A percentile compares a stretch with the other conserved stretches of the same genome.
Evolutionary conservation across 306 rosid species (phyloP).

Genomic region (Prunus kanzakura): DNA sequence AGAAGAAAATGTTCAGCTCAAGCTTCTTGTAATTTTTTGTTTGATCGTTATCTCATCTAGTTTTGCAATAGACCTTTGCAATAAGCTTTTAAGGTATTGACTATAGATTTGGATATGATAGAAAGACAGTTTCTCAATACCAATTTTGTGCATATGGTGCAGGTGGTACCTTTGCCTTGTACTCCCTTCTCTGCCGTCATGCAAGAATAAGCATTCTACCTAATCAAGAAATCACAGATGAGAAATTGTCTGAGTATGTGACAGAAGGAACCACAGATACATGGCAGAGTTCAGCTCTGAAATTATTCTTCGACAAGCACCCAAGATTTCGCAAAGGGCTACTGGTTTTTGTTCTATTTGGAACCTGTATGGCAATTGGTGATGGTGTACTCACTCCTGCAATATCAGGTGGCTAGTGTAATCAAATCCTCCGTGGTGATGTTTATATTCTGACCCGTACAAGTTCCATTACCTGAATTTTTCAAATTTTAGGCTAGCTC

Average conservation of each 20-base stretch:
- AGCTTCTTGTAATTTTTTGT: neutral
- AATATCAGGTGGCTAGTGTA: slow-evolving; percentile 63
- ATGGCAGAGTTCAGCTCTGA: slow-evolving; percentile 43
- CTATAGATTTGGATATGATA: neutral
- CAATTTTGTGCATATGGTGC: slow-evolving; percentile 30
- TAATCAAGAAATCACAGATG: slow-evolving; percentile 59
- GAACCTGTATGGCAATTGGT: slow-evolving; percentile 74
- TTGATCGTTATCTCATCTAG: neutral
- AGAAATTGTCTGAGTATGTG: slow-evolving; percentile 43
- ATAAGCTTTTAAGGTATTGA: slow-evolving; percentile 8
- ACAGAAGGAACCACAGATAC: slow-evolving; percentile 41
- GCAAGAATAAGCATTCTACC: slow-evolving; percentile 57
- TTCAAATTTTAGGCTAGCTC: slow-evolving; percentile 6
- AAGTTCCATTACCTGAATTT: slow-evolving; percentile 29
- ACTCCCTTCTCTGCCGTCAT: slow-evolving; percentile 72
- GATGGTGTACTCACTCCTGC: slow-evolving; percentile 85
- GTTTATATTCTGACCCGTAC: slow-evolving; percentile 28
- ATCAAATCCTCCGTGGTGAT: slow-evolving; percentile 32
- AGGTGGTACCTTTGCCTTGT: slow-evolving; percentile 81
- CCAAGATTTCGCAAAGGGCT: slow-evolving; percentile 49
- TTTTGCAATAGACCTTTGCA: neutral
- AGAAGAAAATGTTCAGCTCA: neutral
- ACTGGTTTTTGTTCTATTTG: slow-evolving; percentile 64
- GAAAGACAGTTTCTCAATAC: slow-evolving; percentile 20
- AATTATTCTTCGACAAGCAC: slow-evolving; percentile 49